phyloP scores from a whole-genome alignment of 257 asterid species.

The Verbascum thapsus region DNA sequence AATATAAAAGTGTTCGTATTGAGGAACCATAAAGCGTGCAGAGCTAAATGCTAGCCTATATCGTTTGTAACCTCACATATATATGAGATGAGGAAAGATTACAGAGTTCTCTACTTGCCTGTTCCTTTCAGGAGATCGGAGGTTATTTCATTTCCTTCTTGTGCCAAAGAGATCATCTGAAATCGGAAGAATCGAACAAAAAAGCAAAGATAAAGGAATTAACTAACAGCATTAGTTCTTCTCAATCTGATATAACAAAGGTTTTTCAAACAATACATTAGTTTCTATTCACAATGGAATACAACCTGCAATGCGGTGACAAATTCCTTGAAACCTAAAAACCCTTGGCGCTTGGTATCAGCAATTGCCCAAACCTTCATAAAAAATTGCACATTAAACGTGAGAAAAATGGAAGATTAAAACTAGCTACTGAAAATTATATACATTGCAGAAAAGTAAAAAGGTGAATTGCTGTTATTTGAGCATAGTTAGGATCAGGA shows the following conservation, averaged over 20 bases:
- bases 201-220: background rate
- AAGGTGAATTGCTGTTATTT: background rate
- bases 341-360: slow-evolving; percentile 88
- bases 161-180: slow-evolving; percentile 83
- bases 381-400: slow-evolving; percentile 21
- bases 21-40: background rate
- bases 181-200: slow-evolving; percentile 23
- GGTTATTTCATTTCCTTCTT: slow-evolving; percentile 69
- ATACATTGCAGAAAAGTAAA: slow-evolving; percentile 8
- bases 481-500: background rate
- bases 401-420: background rate
- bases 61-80: slow-evolving; percentile 1
- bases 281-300: slow-evolving; percentile 1
- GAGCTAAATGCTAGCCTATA: slow-evolving; percentile 1
- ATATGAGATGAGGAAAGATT: background rate
- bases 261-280: background rate
- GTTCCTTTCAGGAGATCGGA: slow-evolving; percentile 53
- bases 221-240: slow-evolving; percentile 21
- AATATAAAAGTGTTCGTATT: background rate
- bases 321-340: slow-evolving; percentile 77
- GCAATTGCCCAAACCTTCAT: slow-evolving; percentile 93
- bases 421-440: background rate
- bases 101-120: slow-evolving; percentile 47
- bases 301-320: slow-evolving; percentile 90
- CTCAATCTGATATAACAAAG: background rate